Base-by-base conservation (phyloP, 805 yeast genomes). In the Wickerhamiella galacta region DNA sequence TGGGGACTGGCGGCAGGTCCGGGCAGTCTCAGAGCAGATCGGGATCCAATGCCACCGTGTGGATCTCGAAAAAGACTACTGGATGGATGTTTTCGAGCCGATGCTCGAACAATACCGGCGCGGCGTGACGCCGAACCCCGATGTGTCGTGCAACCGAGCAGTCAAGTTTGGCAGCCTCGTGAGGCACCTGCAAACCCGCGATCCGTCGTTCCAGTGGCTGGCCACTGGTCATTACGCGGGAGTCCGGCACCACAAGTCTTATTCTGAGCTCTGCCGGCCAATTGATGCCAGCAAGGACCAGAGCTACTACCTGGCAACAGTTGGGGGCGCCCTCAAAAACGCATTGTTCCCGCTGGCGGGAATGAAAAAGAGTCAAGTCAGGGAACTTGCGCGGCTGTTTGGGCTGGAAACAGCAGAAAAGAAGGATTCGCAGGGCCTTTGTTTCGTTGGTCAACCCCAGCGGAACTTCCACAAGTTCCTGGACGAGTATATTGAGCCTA, bases 61-160 rank as follows among this genome's bases (percentile, higher is more conserved):
- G 4, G 78, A 74, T 48, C 78, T 90, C 46, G 96, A 90, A 46
- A 68, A 66, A 40, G 95, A 90, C 35, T 90, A 90, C 54, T 90
- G 98, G 98, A 60, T 63, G 14, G 75, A 77, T 35, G 96, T 90
- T 6, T 90, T 90, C 51, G 75, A 71, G 49, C 96, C 98, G 2
- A 87, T 90, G 95, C 54, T 90, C 16, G 68, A 68, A 3, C 63
- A 61, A 46, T 90, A 85, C 50, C 56, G 62, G 22, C 47, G 40
- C 7, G 98, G 98, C 0, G 45, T 63, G 26, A 90, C 98, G 1
- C 98, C 98, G 0, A 90, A 90, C 45, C 96, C 98, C 1, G 98
- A 90, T 50, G 75, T 85, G 15, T 71, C 75, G 14, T 90, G 98
- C 51, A 90, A 90, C 53, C 64, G 67, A 37, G 68, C 70, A 49